Evolutionary conservation across 306 rosid species (phyloP), one percentile per base, ranked within the genome.

Genomic region (Trifolium fragiferum): DNA sequence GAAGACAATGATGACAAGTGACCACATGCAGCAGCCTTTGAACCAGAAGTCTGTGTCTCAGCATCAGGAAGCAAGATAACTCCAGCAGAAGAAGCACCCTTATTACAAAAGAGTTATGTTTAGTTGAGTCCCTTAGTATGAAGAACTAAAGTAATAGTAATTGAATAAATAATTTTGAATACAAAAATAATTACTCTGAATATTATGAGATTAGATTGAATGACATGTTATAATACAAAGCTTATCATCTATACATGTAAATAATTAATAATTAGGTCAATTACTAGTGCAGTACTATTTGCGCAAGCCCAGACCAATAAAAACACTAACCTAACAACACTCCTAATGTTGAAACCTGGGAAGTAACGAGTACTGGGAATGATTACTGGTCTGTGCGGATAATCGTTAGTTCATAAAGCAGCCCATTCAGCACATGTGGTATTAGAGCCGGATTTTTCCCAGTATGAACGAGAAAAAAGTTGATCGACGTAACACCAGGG

Each of bases 11-110:
- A 88, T 63, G 95, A 86, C 78, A 94, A 84, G 78, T 64, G 86
- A 76, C 96, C 89, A 74, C 99, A 94, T 21, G 96, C 87, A n/a
- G 97, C 88, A 68, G 99, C 97, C 84, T 94, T 94, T 62, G 97
- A 93, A 20, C 99, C 99, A 7, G 95, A 89, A 87, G 87, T 85
- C 72, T 82, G 75, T 54, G 86, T 78, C 62, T 78, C 89, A 27
- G 97, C 97, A 88, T 87, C 88, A 74, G 92, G 86, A 79, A 90
- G 96, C 75, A 78, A 75, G 78, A 94, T 70, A 80, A 94, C 84
- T 81, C 86, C 86, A 46, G 91, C 86, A 49, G 87, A 70, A 32
- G 88, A 85, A 72, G 71, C 82, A 76, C 81, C 92, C 97, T 94
- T 58, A 77, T 84, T 38, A 69, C 79, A 73, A 54, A 62, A 72